A percentile compares a stretch with the other conserved stretches of the same genome.
Conservation (phyloP, 2,329 filamentous ascomycete species). For the Penicillium aurantiogriseum region DNA sequence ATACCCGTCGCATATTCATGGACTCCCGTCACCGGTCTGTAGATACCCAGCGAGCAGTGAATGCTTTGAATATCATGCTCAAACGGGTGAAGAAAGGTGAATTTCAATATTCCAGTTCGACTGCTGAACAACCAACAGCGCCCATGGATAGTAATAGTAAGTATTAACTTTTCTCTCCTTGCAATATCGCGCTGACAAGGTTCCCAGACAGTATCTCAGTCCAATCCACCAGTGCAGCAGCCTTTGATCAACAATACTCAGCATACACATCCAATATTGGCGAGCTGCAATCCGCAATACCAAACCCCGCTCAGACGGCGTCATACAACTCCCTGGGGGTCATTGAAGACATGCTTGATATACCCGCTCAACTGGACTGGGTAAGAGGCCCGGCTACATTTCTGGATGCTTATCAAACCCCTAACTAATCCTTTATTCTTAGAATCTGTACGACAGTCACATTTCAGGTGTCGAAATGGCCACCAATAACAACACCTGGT, state of each 20-base stretch:
- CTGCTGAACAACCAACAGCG: not conserved
- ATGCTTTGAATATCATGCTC: conserved; percentile 31
- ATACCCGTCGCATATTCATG: conserved; percentile 29
- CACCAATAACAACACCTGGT: conserved; percentile 17
- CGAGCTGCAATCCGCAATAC: conserved; percentile 1
- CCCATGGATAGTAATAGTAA: conserved; percentile 5
- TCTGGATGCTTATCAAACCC: not conserved
- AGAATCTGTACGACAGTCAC: conserved; percentile 22
- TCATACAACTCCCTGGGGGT: conserved; percentile 24
- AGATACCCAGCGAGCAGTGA: conserved; percentile 31
- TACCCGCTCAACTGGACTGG: conserved; percentile 35
- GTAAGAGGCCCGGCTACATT: conserved; percentile 20
- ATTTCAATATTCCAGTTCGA: not conserved
- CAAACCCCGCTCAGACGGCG: not conserved
- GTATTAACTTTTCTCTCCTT: not conserved
- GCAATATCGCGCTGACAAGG: not conserved
- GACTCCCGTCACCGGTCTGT: conserved; percentile 23
- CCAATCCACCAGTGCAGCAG: not conserved
- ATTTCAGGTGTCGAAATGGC: conserved; percentile 14
- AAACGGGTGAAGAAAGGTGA: conserved; percentile 19
- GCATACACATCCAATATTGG: not conserved
- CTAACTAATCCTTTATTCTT: conserved; percentile 2
- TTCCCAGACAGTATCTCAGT: conserved; percentile 5
- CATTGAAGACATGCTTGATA: conserved; percentile 36
- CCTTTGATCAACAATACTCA: conserved; percentile 4